Base-by-base conservation (phyloP, 179 eudicot species). In the Sideroxylon spinosum region DNA sequence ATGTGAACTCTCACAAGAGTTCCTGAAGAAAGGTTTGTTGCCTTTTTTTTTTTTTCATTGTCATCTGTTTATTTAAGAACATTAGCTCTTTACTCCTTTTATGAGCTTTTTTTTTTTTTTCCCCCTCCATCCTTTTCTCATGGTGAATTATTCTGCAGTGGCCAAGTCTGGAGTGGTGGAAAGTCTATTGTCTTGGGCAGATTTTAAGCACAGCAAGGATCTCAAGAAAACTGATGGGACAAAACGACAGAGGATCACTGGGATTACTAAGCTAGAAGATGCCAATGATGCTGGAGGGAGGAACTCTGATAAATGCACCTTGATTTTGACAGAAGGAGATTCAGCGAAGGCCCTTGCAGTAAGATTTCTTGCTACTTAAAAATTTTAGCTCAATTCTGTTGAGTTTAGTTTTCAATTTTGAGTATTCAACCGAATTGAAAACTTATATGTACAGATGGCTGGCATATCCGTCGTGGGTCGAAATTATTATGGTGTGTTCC, bases 311-410 rank as follows among this genome's bases (percentile, higher is more conserved):
- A 75, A 84, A 20, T 95, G 98, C 81, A 95, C 98, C 59, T 85
- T 95, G 83, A 95, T 95, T 82, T 86, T 95, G 66, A 95, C 98
- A 13, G 98, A 93, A 89, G 98, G 98, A 86, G 98, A 95, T 85
- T 95, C 98, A 9, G 98, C 98, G 14, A 90, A 89, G 84, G 90
- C 95, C 25, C 98, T 95, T 79, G 98, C 98, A 20, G 98, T 93
- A 86, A 81, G 97, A 84, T 59, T 9, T 75, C 37, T 28, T 57
- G 71, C 71, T 4, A 13, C 9, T 59, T 59, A 14, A 37, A 64
- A 17, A 9, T 69, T 59, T 50, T 0, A 50, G 7, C 4, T 37
- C 79, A 29, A 7, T 50, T 48, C 3, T 2, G 74, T 56, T 61
- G 17, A 6, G 23, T 52, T 61, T 19, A 6, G 23, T 52, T 12